A percentile compares a stretch with the other conserved stretches of the same genome.
phyloP scores from a whole-genome alignment of 495 filamentous ascomycete genomes.

The Pseudevernia furfuracea region DNA sequence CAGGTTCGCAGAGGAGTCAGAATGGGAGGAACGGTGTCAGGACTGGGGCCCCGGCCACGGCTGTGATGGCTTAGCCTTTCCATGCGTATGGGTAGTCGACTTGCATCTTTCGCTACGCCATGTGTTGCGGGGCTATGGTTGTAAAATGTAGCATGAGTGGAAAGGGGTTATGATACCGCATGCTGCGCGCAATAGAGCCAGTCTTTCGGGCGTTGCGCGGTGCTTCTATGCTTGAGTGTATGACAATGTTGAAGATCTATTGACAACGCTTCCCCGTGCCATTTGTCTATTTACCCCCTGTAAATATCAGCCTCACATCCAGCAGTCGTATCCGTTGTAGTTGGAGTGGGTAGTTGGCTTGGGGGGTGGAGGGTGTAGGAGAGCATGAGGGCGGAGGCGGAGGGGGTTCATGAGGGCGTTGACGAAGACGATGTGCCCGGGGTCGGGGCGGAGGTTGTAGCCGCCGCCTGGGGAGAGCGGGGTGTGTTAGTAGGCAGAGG shows the following conservation, averaged over 20 bases:
- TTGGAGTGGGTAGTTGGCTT: slow-evolving; percentile 49
- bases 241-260: not conserved
- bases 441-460: slow-evolving; percentile 40
- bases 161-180: not conserved
- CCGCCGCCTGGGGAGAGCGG: slow-evolving; percentile 44
- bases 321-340: slow-evolving; percentile 37
- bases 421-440: slow-evolving; percentile 44
- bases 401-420: slow-evolving; percentile 35
- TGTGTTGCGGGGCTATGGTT: not conserved
- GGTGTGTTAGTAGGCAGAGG: slow-evolving; percentile 6
- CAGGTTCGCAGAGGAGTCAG: slow-evolving; percentile 23
- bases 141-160: not conserved
- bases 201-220: slow-evolving; percentile 3
- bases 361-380: slow-evolving; percentile 50
- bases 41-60: slow-evolving; percentile 12
- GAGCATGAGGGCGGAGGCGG: slow-evolving; percentile 45
- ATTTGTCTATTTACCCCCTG: not conserved
- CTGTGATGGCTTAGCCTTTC: slow-evolving; percentile 22
- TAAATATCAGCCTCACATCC: not conserved
- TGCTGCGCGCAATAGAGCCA: not conserved
- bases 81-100: not conserved
- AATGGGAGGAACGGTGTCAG: slow-evolving; percentile 17
- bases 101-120: not conserved
- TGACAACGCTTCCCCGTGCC: not conserved
- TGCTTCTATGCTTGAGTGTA: not conserved